Evolutionary conservation across 1,284 basidiomycete genomes (phyloP), one percentile per base, ranked within the genome.

Genomic region (Irpex sp.): DNA sequence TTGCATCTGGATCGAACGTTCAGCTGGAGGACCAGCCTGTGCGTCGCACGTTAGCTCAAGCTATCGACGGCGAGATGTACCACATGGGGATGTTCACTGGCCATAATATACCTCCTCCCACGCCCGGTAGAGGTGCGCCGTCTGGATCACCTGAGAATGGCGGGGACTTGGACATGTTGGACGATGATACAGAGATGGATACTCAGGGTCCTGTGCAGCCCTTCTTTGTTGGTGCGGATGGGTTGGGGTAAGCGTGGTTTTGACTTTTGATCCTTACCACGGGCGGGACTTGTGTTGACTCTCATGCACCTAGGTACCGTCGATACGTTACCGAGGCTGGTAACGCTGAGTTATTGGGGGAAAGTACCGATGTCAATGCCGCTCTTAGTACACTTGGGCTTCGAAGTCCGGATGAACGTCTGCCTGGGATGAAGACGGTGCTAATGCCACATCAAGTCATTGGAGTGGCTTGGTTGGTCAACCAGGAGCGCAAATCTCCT

Each of bases 401-500:
- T 51, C 69, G 70, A 15, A 72, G 68, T 36, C 75, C 83, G 47
- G 76, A 76, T 51, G 71, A 80, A 19, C 72, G 77, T 7, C 61
- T 86, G 5, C 79, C 80, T 0, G 82, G 82, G 3, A 84, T 90
- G 82, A 77, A 77, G 37, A 77, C 87, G 17, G 74, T 79, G 0
- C 73, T 89, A 36, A 82, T 89, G 79, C 81, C 87, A 8, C 87
- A 89, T 74, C 88, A 91, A 67, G 78, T 80, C 4, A 85, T 90
- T 58, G 83, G 87, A 1, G 85, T 88, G 0, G 80, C 84, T 1
- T 90, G 88, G 88, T 87, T 88, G 84, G 68, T 83, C 2, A 79
- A 84, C 26, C 83, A 84, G 59, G 88, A 89, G 71, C 49, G 8
- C 9, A 74, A 74, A 47, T 75, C 78, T 31, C n/a, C 59, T 0